These are phyloP conservation scores for Aegilops umbellulata DNA, from an alignment of 176 grass and related monocot species.

Conservation along the genomic window DNA sequence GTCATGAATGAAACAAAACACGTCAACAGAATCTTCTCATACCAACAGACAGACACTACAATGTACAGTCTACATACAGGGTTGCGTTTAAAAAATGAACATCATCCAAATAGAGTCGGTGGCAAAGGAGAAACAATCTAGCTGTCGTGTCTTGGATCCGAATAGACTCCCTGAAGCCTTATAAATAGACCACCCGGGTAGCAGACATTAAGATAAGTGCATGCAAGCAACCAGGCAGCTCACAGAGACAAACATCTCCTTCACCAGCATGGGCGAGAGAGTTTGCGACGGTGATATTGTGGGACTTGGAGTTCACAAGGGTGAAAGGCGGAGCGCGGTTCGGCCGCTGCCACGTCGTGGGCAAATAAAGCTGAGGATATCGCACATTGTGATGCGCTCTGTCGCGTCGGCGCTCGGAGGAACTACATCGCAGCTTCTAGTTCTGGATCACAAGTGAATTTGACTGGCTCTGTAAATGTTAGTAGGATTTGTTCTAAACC, in stretches of 20 bases:
- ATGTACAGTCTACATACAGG: background rate
- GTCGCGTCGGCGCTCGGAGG: constrained; percentile 28
- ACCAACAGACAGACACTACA: constrained; percentile 37
- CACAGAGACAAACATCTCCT: background rate
- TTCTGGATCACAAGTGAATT: constrained; percentile 43
- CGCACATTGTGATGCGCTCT: constrained; percentile 28
- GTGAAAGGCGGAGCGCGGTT: constrained; percentile 13
- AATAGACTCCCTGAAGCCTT: constrained; percentile 34
- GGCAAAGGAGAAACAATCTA: constrained; percentile 22
- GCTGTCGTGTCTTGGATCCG: constrained; percentile 36
- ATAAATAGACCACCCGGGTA: constrained; percentile 16
- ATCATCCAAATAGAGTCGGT: background rate
- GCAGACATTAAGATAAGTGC: constrained; percentile 21
- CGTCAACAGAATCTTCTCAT: background rate
- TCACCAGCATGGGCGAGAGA: constrained; percentile 44
- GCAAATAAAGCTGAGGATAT: constrained; percentile 57
- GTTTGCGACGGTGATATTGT: background rate
- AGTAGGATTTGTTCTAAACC: constrained; percentile 19
- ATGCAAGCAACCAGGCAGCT: background rate
- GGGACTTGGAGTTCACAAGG: constrained; percentile 27
- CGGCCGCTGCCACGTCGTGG: constrained; percentile 37
- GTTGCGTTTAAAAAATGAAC: constrained; percentile 5
- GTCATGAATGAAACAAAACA: constrained; percentile 27
- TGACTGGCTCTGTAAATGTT: background rate
- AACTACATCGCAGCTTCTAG: constrained; percentile 28